Evolutionary conservation across 176 grass and related monocot genomes (phyloP).

Genomic region (Musa schizocarpa): DNA sequence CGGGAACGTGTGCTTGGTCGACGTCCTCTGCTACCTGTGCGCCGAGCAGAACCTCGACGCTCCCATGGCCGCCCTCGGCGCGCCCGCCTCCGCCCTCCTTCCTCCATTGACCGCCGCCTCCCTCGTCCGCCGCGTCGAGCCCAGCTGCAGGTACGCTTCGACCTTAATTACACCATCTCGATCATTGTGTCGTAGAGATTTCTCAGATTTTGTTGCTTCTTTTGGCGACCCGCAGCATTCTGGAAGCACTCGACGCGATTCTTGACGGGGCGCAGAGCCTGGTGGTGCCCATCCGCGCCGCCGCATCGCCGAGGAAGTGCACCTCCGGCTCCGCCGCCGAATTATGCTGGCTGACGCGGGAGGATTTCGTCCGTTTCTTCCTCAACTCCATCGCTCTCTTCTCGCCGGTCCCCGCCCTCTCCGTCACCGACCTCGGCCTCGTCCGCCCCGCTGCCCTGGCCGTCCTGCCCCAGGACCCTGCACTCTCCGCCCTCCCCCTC

Average conservation of each 20-base stretch:
- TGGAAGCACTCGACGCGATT: slow-evolving; percentile 54
- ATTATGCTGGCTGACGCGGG: slow-evolving; percentile 64
- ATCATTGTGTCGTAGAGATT: neutral
- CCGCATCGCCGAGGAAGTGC: slow-evolving; percentile 8
- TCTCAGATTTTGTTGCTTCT: slow-evolving; percentile 4
- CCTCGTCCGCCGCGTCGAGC: slow-evolving; percentile 33
- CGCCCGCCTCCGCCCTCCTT: slow-evolving; percentile 38
- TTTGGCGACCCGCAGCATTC: slow-evolving; percentile 24
- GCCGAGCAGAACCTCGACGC: slow-evolving; percentile 23
- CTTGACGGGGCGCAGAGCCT: slow-evolving; percentile 46
- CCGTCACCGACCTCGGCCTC: slow-evolving; percentile 46
- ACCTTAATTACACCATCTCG: neutral
- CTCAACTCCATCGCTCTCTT: slow-evolving; percentile 50
- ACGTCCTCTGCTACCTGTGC: slow-evolving; percentile 68
- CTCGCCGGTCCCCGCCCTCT: slow-evolving; percentile 28
- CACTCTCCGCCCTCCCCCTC: slow-evolving; percentile 29
- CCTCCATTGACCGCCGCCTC: neutral
- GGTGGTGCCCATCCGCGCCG: slow-evolving; percentile 36
- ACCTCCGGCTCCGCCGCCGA: neutral
- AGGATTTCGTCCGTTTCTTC: slow-evolving; percentile 79
- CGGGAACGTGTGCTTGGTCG: slow-evolving; percentile 40
- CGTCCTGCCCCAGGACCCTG: slow-evolving; percentile 12
- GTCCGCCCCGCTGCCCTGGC: slow-evolving; percentile 30
- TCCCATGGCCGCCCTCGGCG: slow-evolving; percentile 30
- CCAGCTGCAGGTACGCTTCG: slow-evolving; percentile 31